A percentile compares a stretch with the other conserved stretches of the same genome.
Evolutionary conservation across 106 monocot genomes (phyloP).

Genomic region (Cymbidium sinense): DNA sequence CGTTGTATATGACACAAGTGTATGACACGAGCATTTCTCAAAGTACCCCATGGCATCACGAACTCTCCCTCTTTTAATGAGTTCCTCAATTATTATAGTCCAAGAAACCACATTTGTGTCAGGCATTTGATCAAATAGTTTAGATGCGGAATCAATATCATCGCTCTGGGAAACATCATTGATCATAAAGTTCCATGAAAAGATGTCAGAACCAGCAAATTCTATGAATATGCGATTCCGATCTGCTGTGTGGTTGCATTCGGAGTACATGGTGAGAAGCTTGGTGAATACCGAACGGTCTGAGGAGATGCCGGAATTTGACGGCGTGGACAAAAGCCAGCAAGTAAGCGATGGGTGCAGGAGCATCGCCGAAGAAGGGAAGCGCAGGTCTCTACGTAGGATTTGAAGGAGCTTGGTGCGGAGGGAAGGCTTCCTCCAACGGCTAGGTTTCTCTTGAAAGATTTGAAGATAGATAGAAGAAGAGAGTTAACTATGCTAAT

Average conservation of each 20-base stretch:
- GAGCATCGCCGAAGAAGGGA: too few species aligned
- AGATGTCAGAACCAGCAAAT: too few species aligned
- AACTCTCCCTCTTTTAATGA: constrained; percentile 47
- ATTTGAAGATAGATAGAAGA: too few species aligned
- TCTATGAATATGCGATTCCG: background rate
- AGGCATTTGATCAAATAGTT: constrained; percentile 2
- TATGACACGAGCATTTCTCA: constrained; percentile 12
- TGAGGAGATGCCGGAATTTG: too few species aligned
- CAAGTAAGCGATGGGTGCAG: too few species aligned
- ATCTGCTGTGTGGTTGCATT: background rate
- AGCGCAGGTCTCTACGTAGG: too few species aligned
- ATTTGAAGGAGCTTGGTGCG: too few species aligned
- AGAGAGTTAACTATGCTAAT: too few species aligned
- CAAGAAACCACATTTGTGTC: constrained; percentile 2
- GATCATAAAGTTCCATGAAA: too few species aligned
- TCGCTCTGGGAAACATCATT: background rate
- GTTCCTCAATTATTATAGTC: constrained; percentile 37
- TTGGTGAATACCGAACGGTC: too few species aligned
- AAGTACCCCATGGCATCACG: too few species aligned
- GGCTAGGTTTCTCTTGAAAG: background rate
- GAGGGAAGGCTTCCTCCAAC: background rate
- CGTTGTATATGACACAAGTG: constrained; percentile 43
- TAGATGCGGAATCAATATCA: background rate
- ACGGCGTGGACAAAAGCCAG: too few species aligned
- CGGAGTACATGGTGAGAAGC: background rate